Base-by-base conservation (phyloP, 2,329 filamentous ascomycete genomes). In the Neofusicoccum laricinum region DNA sequence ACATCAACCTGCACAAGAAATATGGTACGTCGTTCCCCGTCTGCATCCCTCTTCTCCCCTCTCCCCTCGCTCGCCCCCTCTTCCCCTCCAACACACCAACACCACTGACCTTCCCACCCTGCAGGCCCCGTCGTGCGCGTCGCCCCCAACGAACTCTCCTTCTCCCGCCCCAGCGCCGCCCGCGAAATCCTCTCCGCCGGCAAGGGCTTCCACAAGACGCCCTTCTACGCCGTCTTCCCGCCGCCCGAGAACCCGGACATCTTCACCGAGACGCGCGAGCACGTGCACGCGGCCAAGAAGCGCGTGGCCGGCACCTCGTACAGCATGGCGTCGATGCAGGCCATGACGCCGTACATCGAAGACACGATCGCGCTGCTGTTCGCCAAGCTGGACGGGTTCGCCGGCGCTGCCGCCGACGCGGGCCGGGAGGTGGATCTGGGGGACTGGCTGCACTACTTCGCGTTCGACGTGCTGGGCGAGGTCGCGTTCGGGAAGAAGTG, bases 71-170 rank as follows among this genome's bases (percentile, higher is more conserved):
- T 14, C 19, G 10, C 21, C n/a, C 2, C 21, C 19, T 2, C 17
- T 2, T 6, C 55, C 11, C 4, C 4, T 14, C n/a, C 25, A 46
- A 46, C 21, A 48, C 17, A 34, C 14, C n/a, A 17, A 2, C 11
- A 17, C 19, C 21, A 2, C 19, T 49, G 4, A 6, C 46, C 5
- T 12, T 7, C 46, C 19, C 19, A 15, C 36, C 19, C 14, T 12
- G 7, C 30, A 62, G 58, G 66, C 8, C 79, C 80, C 12, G 77
- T 96, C 0, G 88, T 96, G 21, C 85, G 92, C 21, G 89, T 95
- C 68, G 89, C 91, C 70, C 92, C 92, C 0, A 87, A 91, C 69
- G 91, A 95, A 69, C 82, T 95, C 69, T 92, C 89, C 62, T 70
- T 81, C 95, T 61, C 89, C 88, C 63, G 90, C 93, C 71, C 88